phyloP scores from a whole-genome alignment of 257 asterid species.

The Plantago elongata region DNA sequence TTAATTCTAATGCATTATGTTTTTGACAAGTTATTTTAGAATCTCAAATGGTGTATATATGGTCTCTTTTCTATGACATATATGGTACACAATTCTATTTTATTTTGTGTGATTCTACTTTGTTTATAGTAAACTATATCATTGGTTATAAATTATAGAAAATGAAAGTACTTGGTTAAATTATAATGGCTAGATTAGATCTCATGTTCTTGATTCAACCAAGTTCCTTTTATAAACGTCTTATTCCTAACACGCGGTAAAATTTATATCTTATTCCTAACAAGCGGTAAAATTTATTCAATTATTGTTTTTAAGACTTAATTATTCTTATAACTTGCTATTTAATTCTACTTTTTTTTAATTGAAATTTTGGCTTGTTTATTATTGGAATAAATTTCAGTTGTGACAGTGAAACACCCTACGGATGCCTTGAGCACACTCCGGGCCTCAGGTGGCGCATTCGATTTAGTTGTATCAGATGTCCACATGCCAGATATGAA shows the following conservation, averaged over 20 bases:
- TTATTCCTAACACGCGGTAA: background rate
- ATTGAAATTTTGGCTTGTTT: background rate
- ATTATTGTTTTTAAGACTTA: no score
- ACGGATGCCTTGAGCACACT: conserved; percentile 43
- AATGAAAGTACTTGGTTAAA: no score
- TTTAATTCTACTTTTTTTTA: background rate
- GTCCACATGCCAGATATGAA: conserved; percentile 52
- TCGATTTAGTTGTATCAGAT: conserved; percentile 45
- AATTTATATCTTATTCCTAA: background rate
- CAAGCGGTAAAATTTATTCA: background rate
- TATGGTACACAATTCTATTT: no score
- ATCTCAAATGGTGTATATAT: background rate
- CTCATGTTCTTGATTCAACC: no score
- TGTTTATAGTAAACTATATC: background rate
- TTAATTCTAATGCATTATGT: background rate
- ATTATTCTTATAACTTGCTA: background rate
- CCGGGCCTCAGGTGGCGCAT: conserved; percentile 31
- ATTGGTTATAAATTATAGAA: no score
- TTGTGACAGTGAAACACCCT: conserved; percentile 42
- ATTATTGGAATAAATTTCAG: conserved; percentile 13
- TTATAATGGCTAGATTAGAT: no score
- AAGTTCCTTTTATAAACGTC: no score
- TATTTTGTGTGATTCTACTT: no score
- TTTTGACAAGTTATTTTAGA: background rate
- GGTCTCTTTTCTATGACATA: no score